Evolutionary conservation across 768 basidiomycete genomes (phyloP).

Genomic region (Lyophyllum shimeji): DNA sequence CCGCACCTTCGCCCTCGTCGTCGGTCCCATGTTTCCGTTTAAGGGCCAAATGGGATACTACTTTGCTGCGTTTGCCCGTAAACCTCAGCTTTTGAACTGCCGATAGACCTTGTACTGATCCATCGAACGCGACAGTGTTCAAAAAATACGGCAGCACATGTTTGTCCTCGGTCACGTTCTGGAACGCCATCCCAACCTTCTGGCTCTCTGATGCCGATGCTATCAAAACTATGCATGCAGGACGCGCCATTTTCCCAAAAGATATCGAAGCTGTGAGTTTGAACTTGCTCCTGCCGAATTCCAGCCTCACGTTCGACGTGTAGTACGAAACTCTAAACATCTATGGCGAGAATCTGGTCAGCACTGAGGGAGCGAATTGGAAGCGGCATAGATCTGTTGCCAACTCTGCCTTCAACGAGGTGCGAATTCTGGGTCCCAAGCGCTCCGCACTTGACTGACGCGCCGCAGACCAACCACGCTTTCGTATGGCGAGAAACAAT

Average conservation of each 20-base stretch:
- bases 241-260: conserved; percentile 38
- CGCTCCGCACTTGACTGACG: background rate
- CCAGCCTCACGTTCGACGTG: background rate
- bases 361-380: conserved; percentile 45
- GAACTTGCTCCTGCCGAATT: background rate
- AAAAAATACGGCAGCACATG: conserved; percentile 37
- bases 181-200: conserved; percentile 27
- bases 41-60: conserved; percentile 32
- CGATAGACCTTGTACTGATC: background rate
- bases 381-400: conserved; percentile 43
- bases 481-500: conserved; percentile 49
- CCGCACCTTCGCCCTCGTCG: conserved; percentile 19
- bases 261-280: conserved; percentile 32
- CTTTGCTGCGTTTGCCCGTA: conserved; percentile 35
- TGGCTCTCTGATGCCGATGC: conserved; percentile 47
- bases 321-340: conserved; percentile 42
- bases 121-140: conserved; percentile 29
- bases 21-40: conserved; percentile 33
- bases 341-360: conserved; percentile 46
- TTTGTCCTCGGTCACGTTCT: conserved; percentile 34
- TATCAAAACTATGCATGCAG: conserved; percentile 31
- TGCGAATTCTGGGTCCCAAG: conserved; percentile 3
- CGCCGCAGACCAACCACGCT: conserved; percentile 39
- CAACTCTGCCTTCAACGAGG: conserved; percentile 53
- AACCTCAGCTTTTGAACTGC: conserved; percentile 3